phyloP scores from a whole-genome alignment of 192 early-diverging fungal genomes.

The Coemansia sp. region DNA sequence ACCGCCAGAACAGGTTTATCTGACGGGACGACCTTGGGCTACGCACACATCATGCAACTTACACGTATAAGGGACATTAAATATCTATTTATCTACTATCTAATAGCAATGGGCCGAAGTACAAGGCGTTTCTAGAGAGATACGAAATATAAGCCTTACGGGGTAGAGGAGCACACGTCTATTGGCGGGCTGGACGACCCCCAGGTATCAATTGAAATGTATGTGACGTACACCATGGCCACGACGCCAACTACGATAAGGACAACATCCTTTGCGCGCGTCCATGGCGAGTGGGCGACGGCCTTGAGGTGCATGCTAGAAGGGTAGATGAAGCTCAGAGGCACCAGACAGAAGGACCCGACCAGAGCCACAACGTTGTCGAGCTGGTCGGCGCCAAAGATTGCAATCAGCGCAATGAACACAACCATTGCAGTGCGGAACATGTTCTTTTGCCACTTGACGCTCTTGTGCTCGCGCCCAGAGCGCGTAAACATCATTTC shows the following conservation, averaged over 20 bases:
- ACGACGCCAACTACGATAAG: conserved; percentile 70
- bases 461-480: conserved; percentile 69
- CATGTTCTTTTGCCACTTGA: conserved; percentile 89
- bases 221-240: conserved; percentile 83
- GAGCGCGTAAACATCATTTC: conserved; percentile 77
- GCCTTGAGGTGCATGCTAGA: conserved; percentile 80
- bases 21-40: not conserved
- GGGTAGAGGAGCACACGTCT: conserved; percentile 25
- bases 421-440: conserved; percentile 68
- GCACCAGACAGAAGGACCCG: conserved; percentile 78
- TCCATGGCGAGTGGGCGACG: conserved; percentile 54
- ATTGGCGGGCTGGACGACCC: conserved; percentile 37
- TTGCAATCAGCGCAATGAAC: conserved; percentile 72
- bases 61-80: not conserved
- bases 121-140: not conserved
- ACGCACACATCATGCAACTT: not conserved
- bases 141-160: conserved; percentile 10
- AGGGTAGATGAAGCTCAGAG: conserved; percentile 85
- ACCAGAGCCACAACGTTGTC: conserved; percentile 85
- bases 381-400: conserved; percentile 74
- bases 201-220: conserved; percentile 42
- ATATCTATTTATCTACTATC: not conserved
- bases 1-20: conserved; percentile 42
- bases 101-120: too few species aligned
- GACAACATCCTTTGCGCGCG: conserved; percentile 58